These are phyloP conservation scores for Pulveroboletus sp. DNA, from an alignment of 768 basidiomycete genomes.

Conservation along the genomic window DNA sequence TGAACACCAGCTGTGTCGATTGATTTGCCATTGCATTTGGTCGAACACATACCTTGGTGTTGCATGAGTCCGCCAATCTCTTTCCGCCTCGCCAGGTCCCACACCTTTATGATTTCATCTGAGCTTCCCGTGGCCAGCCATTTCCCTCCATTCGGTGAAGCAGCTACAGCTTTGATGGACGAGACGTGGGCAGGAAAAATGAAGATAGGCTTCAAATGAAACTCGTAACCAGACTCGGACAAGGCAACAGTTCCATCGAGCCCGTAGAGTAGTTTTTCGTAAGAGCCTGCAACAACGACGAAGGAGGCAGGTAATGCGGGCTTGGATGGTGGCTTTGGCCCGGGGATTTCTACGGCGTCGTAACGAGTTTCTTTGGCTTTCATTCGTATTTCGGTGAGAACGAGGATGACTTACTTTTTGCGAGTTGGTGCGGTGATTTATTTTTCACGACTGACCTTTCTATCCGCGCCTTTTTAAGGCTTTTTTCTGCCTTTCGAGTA, in stretches of 20 bases:
- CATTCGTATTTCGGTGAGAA: constrained; percentile 31
- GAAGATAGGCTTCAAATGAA: constrained; percentile 74
- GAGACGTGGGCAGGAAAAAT: constrained; percentile 97
- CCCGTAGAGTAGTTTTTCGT: constrained; percentile 95
- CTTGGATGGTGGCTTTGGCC: constrained; percentile 7
- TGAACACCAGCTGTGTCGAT: constrained; percentile 27
- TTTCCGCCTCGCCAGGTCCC: constrained; percentile 89
- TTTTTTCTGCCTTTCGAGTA: constrained; percentile 20
- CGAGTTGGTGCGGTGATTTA: constrained; percentile 2
- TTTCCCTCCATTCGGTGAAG: constrained; percentile 86
- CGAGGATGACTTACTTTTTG: constrained; percentile 2
- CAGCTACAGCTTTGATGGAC: constrained; percentile 86
- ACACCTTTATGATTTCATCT: constrained; percentile 97
- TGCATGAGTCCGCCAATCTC: constrained; percentile 95
- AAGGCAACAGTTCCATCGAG: constrained; percentile 60
- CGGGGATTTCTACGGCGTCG: neutral
- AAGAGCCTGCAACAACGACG: constrained; percentile 88
- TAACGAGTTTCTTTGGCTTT: constrained; percentile 16
- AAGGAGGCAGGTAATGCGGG: constrained; percentile 56
- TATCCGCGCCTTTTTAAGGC: constrained; percentile 23
- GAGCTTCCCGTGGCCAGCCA: constrained; percentile 94
- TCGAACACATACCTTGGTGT: constrained; percentile 69
- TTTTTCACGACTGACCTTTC: constrained; percentile 9
- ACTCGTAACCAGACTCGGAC: constrained; percentile 30
- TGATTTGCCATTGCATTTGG: neutral